Conservation (phyloP, 768 basidiomycete species). For the Xerocomellus chrysenteron region DNA sequence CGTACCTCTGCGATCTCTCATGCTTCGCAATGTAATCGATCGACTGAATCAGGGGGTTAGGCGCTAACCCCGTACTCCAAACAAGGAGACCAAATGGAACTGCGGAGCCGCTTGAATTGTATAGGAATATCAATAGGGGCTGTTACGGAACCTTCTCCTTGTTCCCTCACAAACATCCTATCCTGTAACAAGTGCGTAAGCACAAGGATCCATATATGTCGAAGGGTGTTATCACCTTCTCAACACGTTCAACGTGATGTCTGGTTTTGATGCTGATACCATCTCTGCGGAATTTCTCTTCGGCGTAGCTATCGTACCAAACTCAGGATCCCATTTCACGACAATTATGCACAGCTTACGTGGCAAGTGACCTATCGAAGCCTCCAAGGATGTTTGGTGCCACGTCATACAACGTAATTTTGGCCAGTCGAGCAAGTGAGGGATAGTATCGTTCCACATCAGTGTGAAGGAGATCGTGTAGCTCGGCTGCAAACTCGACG, state of each 20-base stretch:
- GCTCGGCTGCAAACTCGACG: conserved; percentile 81
- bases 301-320: conserved; percentile 51
- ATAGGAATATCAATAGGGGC: conserved; percentile 5
- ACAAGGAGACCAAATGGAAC: conserved; percentile 82
- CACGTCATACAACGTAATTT: conserved; percentile 81
- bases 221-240: conserved; percentile 41
- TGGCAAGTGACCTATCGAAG: conserved; percentile 67
- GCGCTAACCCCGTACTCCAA: conserved; percentile 84
- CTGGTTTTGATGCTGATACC: conserved; percentile 71
- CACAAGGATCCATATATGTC: conserved; percentile 8
- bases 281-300: conserved; percentile 68
- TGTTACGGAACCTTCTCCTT: conserved; percentile 56
- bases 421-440: conserved; percentile 56
- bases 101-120: conserved; percentile 27
- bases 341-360: conserved; percentile 38
- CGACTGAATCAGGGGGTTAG: conserved; percentile 72
- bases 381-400: conserved; percentile 71
- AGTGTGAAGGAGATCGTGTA: conserved; percentile 71
- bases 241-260: conserved; percentile 71
- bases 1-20: conserved; percentile 52
- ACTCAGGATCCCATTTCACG: conserved; percentile 3
- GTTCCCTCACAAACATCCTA: conserved; percentile 67
- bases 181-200: conserved; percentile 40
- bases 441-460: conserved; percentile 67
- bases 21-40: conserved; percentile 63